Base-by-base conservation (phyloP, 169 alveolate genomes). In the Miamiensis avidus region DNA sequence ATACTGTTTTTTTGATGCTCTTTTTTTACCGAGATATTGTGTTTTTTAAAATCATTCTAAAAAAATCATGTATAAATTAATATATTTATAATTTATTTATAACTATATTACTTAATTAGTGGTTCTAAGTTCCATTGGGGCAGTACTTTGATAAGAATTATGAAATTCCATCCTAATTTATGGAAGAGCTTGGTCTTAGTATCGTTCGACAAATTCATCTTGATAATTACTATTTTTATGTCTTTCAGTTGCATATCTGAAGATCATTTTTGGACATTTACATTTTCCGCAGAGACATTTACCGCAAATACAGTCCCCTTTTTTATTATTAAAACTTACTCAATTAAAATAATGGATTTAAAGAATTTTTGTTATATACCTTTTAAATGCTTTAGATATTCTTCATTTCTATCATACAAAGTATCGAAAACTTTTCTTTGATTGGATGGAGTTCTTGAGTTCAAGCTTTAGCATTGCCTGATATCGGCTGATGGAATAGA, bases 201-300 rank as follows among this genome's bases (percentile, higher is more conserved):
- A 33, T 32, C 29, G 82, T 33, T 31, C 33, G 20, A 32, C 15
- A 77, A 30, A 31, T 32, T 77, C 65, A 16, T 30, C 72, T 25
- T 31, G 6, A 34, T 77, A 31, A 15, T 33, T 20, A 1, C 34
- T 32, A n/a, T 30, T 27, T 31, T 28, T 30, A 25, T 69, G 74
- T 77, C 82, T 77, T 69, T 34, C 33, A 26, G 28, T 28, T 33
- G 31, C 82, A 31, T 33, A 64, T 25, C 33, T 64, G 26, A 33
- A 16, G 28, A n/a, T 31, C 64, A 64, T 77, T 1, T 30, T 32
- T 25, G 82, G 82, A 29, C 82, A 77, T 77, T 33, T 77, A n/a
- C 82, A 77, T 34, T 77, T 77, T 11, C 82, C 82, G 33, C 82
- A 77, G 0, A 33, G 31, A 34, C 82, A 77, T 77, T 72, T 77